These are phyloP conservation scores for Paradendryphiella salina DNA, from an alignment of 2,329 filamentous ascomycete genomes.

Conservation along the genomic window DNA sequence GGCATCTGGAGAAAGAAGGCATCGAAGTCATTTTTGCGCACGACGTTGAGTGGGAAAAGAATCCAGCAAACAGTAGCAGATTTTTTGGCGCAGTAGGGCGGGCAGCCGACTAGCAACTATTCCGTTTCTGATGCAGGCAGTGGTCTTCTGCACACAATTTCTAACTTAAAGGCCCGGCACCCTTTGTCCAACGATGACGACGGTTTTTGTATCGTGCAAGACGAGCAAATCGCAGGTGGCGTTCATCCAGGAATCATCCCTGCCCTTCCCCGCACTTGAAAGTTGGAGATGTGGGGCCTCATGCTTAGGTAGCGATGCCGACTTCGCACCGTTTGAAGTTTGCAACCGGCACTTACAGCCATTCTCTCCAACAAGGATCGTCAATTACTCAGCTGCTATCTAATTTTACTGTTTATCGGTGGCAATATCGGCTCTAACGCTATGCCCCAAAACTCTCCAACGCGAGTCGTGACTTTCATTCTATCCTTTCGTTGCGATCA, in stretches of 20 bases:
- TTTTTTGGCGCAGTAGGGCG: constrained; percentile 33
- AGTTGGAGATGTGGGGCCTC: constrained; percentile 17
- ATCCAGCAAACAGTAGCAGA: constrained; percentile 35
- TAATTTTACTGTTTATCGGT: too few relatives aligned
- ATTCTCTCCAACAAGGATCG: not conserved
- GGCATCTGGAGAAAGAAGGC: constrained; percentile 45
- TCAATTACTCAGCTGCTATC: too few relatives aligned
- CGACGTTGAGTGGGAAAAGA: constrained; percentile 55
- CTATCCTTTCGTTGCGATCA: not conserved
- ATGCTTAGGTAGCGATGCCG: constrained; percentile 5
- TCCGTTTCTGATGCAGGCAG: too few relatives aligned
- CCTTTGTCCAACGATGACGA: not conserved
- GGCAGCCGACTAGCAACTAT: not conserved
- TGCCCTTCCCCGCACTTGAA: constrained; percentile 11
- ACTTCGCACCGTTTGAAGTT: not conserved
- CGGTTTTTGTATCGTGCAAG: not conserved
- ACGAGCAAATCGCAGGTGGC: not conserved
- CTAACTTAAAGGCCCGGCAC: not conserved
- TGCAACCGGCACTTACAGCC: not conserved
- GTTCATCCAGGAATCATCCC: not conserved
- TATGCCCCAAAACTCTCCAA: not conserved
- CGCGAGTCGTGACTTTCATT: not conserved
- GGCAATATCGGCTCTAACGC: not conserved
- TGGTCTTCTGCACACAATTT: too few relatives aligned
- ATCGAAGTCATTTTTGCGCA: constrained; percentile 59